Evolutionary conservation across 495 filamentous ascomycete genomes (phyloP), one percentile per base, ranked within the genome.

Genomic region (Penicillium cinerascens): DNA sequence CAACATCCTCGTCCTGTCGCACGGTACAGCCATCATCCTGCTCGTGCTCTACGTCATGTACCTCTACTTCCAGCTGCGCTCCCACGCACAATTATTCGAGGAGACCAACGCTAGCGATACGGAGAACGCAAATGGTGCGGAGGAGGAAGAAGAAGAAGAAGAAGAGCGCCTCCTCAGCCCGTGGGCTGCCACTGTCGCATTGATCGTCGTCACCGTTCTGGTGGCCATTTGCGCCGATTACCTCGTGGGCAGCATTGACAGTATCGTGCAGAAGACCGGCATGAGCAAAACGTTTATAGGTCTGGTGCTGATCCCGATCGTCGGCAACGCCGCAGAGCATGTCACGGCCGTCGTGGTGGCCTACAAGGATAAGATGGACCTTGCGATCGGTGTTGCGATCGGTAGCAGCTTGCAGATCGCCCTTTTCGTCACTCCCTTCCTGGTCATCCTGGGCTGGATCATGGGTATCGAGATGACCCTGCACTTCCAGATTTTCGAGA

Each of bases 281-380:
- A 92, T 98, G 76, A 91, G 85, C 75, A 95, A 93, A 67, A 96
- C 88, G 3, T 98, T 98, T 68, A 93, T 97, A 65, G 93, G 93
- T 75, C 79, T 98, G 47, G 87, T 98, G 54, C 78, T 98, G 33
- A 87, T 98, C 39, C 93, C 93, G 22, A 97, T 98, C 64, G 93
- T 98, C 29, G 93, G 93, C 52, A 98, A 98, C 62, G 93, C 93
- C 2, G 93, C 93, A 8, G 93, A 98, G 71, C 93, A 98, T 67
- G 92, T 95, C 36, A 97, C 93, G 7, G 93, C 93, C 11, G 86
- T 91, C 36, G 86, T 97, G 25, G 92, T 97, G 37, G 89, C 93
- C 0, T 81, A 86, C 61, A 95, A 95, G 74, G 80, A 95, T 70
- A 98, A 98, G 80, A 98, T 97, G 93, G 91, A 97, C 60, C 79